A percentile compares a stretch with the other conserved stretches of the same genome.
Evolutionary conservation across 495 filamentous ascomycete genomes (phyloP).

Genomic region (Tuber indicum): DNA sequence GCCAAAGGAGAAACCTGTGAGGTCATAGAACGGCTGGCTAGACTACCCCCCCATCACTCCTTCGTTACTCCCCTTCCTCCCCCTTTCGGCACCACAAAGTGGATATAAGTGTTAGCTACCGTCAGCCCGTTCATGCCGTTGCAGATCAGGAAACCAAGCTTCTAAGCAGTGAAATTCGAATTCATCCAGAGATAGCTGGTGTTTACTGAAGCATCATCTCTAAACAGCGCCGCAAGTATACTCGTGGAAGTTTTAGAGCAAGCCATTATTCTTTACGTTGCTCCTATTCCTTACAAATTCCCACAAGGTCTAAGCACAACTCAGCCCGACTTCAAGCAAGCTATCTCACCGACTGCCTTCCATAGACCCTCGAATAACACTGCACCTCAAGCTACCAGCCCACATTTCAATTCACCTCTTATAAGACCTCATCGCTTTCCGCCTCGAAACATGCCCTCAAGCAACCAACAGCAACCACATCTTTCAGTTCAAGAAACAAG

Average conservation of each 20-base stretch:
- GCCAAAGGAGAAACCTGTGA: background rate
- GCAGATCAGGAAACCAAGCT: background rate
- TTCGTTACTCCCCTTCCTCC: background rate
- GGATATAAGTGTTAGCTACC: background rate
- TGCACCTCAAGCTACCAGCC: background rate
- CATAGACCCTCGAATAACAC: background rate
- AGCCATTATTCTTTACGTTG: background rate
- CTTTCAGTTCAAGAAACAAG: conserved; percentile 23
- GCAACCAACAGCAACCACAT: conserved; percentile 19
- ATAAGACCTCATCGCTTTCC: background rate
- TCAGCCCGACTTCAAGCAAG: background rate
- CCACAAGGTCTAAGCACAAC: background rate
- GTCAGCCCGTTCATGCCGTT: background rate
- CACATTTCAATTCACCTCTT: background rate
- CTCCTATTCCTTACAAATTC: background rate
- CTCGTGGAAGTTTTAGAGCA: background rate
- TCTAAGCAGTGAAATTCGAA: background rate
- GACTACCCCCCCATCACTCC: background rate
- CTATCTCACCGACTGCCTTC: background rate
- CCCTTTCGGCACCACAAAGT: background rate
- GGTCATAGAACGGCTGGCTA: background rate
- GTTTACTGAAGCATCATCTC: background rate
- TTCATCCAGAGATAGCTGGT: background rate
- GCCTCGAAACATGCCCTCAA: conserved; percentile 11
- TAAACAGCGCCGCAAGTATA: background rate